These are phyloP conservation scores for Neophaeococcomyces aloes DNA, from an alignment of 2,329 filamentous ascomycete species.

Conservation along the genomic window DNA sequence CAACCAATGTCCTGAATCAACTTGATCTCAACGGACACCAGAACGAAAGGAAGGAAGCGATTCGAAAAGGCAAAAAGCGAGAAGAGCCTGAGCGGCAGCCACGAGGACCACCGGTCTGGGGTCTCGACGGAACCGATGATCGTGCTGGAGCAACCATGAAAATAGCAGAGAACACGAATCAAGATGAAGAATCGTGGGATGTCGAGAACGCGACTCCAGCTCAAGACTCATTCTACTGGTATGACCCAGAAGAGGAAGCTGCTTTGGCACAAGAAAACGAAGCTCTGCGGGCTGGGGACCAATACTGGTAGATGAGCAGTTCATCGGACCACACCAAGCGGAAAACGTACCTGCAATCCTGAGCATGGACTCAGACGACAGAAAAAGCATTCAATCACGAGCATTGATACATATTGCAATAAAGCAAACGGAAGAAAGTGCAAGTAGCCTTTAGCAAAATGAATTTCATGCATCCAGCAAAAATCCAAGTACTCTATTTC, in stretches of 20 bases:
- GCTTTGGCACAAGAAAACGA: too few species aligned
- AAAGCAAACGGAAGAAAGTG: not conserved
- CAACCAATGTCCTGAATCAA: not conserved
- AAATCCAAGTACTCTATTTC: too few species aligned
- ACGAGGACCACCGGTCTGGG: not conserved
- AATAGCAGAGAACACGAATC: not conserved
- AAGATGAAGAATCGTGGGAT: too few species aligned
- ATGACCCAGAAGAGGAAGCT: too few species aligned
- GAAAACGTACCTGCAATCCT: too few species aligned
- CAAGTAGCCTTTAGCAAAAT: not conserved
- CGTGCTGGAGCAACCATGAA: constrained; percentile 2
- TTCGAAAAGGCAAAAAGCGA: not conserved
- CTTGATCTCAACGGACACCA: not conserved
- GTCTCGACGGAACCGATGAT: constrained; percentile 4
- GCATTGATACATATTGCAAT: not conserved
- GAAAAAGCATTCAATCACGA: not conserved
- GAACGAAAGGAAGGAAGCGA: not conserved
- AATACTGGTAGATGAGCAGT: too few species aligned
- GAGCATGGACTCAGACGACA: too few species aligned
- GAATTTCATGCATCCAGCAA: too few species aligned
- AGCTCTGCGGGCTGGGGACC: too few species aligned
- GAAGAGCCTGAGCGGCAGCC: not conserved
- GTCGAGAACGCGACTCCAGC: too few species aligned
- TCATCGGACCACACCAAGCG: too few species aligned
- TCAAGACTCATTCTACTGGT: too few species aligned